phyloP scores from a whole-genome alignment of 78 protist species.

The Tieghemostelium lacteum region DNA sequence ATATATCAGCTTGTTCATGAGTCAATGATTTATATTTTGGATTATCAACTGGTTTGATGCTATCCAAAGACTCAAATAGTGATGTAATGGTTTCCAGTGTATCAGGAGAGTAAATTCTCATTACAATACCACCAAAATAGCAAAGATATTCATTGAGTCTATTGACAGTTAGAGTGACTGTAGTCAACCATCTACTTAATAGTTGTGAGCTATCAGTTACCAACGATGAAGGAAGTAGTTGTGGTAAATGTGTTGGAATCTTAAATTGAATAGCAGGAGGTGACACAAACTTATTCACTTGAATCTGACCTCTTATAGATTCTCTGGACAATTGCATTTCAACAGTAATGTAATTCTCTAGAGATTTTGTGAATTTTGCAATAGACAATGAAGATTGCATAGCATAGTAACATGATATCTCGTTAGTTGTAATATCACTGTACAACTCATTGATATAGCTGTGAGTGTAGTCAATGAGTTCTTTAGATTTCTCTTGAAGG shows the following conservation, averaged over 20 bases:
- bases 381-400: slow-evolving; percentile 32
- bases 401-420: slow-evolving; percentile 25
- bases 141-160: slow-evolving; percentile 39
- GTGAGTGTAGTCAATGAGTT: slow-evolving; percentile 42
- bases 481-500: slow-evolving; percentile 36
- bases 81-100: neutral
- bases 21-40: slow-evolving; percentile 1
- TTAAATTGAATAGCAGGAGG: slow-evolving; percentile 68
- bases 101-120: slow-evolving; percentile 9
- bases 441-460: slow-evolving; percentile 15
- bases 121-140: slow-evolving; percentile 66
- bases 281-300: slow-evolving; percentile 46
- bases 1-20: slow-evolving; percentile 1
- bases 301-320: slow-evolving; percentile 1
- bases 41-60: neutral
- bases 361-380: slow-evolving; percentile 33
- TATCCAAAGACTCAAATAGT: neutral
- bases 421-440: slow-evolving; percentile 30
- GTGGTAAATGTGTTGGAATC: slow-evolving; percentile 27
- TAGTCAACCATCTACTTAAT: slow-evolving; percentile 18
- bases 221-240: neutral
- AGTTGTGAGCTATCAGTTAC: neutral
- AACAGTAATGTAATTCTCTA: slow-evolving; percentile 13
- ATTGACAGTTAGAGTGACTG: slow-evolving; percentile 37
- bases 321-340: neutral